A percentile compares a stretch with the other conserved stretches of the same genome.
These are phyloP conservation scores for Coprinopsis marcescibilis DNA, from an alignment of 768 basidiomycete genomes.

Conservation along the genomic window DNA sequence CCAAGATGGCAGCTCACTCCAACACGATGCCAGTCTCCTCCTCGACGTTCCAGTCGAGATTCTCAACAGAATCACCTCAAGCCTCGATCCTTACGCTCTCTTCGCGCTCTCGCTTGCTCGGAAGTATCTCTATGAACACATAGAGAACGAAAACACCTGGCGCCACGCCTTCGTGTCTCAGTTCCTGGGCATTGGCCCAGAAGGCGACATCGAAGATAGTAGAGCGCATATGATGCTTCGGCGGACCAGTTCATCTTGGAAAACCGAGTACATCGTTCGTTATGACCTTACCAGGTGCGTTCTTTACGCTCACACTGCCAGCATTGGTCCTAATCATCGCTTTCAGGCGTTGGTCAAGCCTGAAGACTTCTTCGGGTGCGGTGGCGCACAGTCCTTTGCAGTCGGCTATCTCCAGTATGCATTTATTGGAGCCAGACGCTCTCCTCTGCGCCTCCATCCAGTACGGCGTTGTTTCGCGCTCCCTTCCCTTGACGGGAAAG, in stretches of 20 bases:
- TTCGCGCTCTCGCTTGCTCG: constrained; percentile 50
- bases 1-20: constrained; percentile 51
- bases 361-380: constrained; percentile 52
- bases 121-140: constrained; percentile 50
- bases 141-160: constrained; percentile 80
- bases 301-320: not conserved
- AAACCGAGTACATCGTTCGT: constrained; percentile 58
- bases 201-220: constrained; percentile 44
- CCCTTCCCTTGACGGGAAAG: constrained; percentile 63
- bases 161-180: constrained; percentile 65
- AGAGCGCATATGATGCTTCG: constrained; percentile 48
- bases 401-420: constrained; percentile 50
- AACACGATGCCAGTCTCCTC: constrained; percentile 27
- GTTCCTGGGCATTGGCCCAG: constrained; percentile 62
- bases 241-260: constrained; percentile 58
- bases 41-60: constrained; percentile 63
- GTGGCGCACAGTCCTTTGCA: constrained; percentile 61
- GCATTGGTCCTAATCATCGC: constrained; percentile 2
- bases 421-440: constrained; percentile 40
- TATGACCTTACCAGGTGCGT: constrained; percentile 50
- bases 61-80: constrained; percentile 70
- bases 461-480: constrained; percentile 71
- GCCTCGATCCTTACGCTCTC: constrained; percentile 61
- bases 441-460: constrained; percentile 59
- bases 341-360: constrained; percentile 64